Base-by-base conservation (phyloP, 2,329 filamentous ascomycete genomes). In the Aspergillus persii region DNA sequence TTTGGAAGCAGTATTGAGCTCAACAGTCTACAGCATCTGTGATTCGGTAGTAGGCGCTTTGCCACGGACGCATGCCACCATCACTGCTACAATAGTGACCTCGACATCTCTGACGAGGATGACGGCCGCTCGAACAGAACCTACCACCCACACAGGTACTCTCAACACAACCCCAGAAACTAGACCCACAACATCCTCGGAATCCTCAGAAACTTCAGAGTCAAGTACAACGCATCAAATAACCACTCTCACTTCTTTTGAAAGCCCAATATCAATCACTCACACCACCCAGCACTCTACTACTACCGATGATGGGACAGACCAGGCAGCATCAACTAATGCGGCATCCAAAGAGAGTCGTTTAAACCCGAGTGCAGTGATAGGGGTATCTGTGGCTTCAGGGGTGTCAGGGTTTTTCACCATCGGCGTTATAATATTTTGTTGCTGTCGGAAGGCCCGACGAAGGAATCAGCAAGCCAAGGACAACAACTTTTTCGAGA, bases 21-120 rank as follows among this genome's bases (percentile, higher is more conserved):
- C 79, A 65, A 74, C 77, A 31, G 78, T 82, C 2, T 75, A 83
- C 56, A 76, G 74, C 26, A 86, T 91, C 76, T 92, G 89, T 67
- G 72, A 64, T 71, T 75, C 63, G 61, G 75, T 73, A 61, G 69
- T 64, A 63, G 76, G 66, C 11, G 70, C 72, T 51, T 54, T 74
- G 27, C 65, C 68, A 29, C 69, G 70, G 54, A 76, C 74, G 5
- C 74, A 76, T 62, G 62, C 71, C 12, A 69, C 73, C 7, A 72
- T 77, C 44, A 74, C 75, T n/a, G 71, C 75, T 15, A 75, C 75
- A 2, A 63, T 71, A 6, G 65, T 69, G 58, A 64, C 63, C 30
- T 58, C 56, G 27, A 47, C 39, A 27, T 48, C 48, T 39, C 11
- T 2, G 15, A 57, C 54, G 11, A 50, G 52, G n/a, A 55, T n/a